Percentiles rank a stretch among this genome's conserved stretches.
Conservation (phyloP, 306 rosid genomes). For the Myrica gale region DNA sequence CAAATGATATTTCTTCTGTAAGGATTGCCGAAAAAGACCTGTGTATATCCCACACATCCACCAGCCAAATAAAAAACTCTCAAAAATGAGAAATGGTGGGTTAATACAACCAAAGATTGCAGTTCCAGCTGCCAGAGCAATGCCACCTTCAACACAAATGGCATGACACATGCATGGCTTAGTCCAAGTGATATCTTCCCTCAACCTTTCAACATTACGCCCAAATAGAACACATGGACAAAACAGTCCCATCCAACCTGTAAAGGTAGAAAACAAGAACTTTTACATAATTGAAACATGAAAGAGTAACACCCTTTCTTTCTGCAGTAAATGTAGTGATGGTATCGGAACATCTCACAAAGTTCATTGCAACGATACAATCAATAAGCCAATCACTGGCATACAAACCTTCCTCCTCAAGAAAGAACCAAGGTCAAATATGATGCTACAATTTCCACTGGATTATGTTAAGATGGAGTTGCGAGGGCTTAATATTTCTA, state of each 20-base stretch:
- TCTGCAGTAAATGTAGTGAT: neutral
- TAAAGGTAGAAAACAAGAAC: constrained; percentile 17
- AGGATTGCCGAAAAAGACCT: constrained; percentile 81
- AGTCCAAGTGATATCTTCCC: constrained; percentile 75
- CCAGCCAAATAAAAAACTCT: constrained; percentile 92
- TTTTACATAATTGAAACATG: neutral
- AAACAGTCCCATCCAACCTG: constrained; percentile 86
- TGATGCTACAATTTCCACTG: neutral
- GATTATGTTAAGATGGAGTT: neutral
- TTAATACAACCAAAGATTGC: constrained; percentile 57
- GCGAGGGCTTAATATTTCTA: neutral
- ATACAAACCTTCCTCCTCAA: neutral
- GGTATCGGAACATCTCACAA: neutral
- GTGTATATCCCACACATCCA: constrained; percentile 97
- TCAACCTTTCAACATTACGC: constrained; percentile 75
- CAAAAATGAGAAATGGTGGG: constrained; percentile 67
- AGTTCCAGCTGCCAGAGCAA: constrained; percentile 76
- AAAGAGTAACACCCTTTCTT: constrained; percentile 3
- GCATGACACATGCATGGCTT: constrained; percentile 90
- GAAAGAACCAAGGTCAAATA: neutral
- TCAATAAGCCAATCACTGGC: neutral
- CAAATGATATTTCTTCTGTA: constrained; percentile 92
- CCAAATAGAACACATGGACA: constrained; percentile 96
- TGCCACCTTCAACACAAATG: constrained; percentile 87
- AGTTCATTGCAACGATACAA: neutral